Evolutionary conservation across 192 early-diverging fungal species (phyloP).

Genomic region (Haplosporangium gracile): DNA sequence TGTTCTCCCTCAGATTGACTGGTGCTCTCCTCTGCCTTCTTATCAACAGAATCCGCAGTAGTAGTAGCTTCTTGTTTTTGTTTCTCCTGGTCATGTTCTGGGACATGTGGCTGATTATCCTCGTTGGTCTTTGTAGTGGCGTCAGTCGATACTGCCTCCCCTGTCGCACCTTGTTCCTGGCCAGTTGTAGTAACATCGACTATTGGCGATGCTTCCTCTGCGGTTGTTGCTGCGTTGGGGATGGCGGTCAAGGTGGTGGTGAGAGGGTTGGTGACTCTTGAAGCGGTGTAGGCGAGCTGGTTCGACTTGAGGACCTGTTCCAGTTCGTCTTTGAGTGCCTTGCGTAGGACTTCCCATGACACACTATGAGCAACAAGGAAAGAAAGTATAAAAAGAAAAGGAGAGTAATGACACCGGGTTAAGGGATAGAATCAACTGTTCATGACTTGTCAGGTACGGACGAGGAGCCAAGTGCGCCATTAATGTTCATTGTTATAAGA

Average conservation of each 20-base stretch:
- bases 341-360: conserved; percentile 38
- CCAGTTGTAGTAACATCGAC: too few relatives aligned
- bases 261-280: conserved; percentile 45
- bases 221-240: background rate
- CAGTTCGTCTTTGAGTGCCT: conserved; percentile 21
- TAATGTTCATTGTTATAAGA: background rate
- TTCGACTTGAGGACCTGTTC: conserved; percentile 27
- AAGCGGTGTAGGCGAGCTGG: conserved; percentile 26
- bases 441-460: background rate
- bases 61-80: background rate
- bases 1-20: background rate
- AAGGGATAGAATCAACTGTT: background rate
- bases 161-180: background rate
- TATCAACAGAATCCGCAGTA: background rate
- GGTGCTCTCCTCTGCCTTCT: background rate
- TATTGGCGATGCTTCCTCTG: too few relatives aligned
- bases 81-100: conserved; percentile 22
- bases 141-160: background rate
- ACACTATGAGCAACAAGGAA: background rate
- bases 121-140: background rate
- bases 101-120: conserved; percentile 16
- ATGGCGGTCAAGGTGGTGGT: conserved; percentile 26
- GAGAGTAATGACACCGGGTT: background rate
- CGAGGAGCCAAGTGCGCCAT: background rate
- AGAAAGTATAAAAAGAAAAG: background rate